Evolutionary conservation across 108 stramenopile species (phyloP), one percentile per base, ranked within the genome.

Genomic region (Chaetoceros tenuissimus): DNA sequence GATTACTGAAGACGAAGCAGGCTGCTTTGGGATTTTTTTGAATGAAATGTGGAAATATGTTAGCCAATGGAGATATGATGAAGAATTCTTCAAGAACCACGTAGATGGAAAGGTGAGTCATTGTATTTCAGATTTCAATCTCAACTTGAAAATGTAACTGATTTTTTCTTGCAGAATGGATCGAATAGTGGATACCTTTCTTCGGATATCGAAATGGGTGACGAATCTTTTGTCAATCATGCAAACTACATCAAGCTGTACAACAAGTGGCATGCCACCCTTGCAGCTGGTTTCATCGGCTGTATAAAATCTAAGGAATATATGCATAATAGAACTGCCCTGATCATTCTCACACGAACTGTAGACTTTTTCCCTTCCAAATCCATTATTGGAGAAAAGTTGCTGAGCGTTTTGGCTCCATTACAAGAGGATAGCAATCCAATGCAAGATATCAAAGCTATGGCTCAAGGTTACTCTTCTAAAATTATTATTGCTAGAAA

Each of bases 1-100:
- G 50, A 48, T 81, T 10, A 95, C 94, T 1, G 94, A 95, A 67
- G 81, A 77, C 43, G 94, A 95, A 65, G 94, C 94, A 19, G 83
- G 86, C 1, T 84, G 78, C 46, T 43, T 85, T 7, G 78, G 85
- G 10, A 78, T 92, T 40, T 69, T 93, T 40, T 50, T 95, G 19
- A 69, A 68, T 57, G 84, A 89, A 59, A 78, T 72, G 1, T 91
- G 87, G 81, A 81, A 69, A 45, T 53, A 66, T 27, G 62, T 84
- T 13, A 88, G 76, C 47, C 65, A 59, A 50, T 95, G 91, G 91
- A 79, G 87, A 34, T 82, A 86, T 57, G 80, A 89, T 40, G 81
- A 87, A 58, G 74, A 74, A 34, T 46, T 63, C 1, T 94, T 75
- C 63, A 81, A 87, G 17, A 58, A 69, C 24, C 87, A 87, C 53